These are phyloP conservation scores for Naganishia randhawae DNA, from an alignment of 768 basidiomycete species.

Conservation along the genomic window DNA sequence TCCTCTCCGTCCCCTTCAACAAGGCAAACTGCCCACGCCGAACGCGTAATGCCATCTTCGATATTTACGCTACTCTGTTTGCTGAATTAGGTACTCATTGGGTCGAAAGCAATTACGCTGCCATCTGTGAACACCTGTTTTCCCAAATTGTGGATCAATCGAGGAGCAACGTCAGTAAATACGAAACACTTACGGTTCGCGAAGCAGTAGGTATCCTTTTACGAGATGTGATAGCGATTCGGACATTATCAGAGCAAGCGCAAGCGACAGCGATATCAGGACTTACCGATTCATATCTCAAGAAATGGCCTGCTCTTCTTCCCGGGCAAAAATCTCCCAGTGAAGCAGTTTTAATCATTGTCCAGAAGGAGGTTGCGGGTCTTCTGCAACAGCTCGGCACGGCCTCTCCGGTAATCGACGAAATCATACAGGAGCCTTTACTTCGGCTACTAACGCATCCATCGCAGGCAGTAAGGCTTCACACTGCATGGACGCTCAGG, in stretches of 20 bases:
- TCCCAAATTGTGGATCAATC: conserved; percentile 67
- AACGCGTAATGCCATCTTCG: conserved; percentile 77
- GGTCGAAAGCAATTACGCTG: conserved; percentile 75
- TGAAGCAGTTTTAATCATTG: conserved; percentile 66
- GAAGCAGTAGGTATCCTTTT: conserved; percentile 72
- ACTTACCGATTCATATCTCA: conserved; percentile 72
- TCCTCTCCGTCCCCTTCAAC: conserved; percentile 76
- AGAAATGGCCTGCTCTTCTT: conserved; percentile 89
- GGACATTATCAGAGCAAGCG: conserved; percentile 87
- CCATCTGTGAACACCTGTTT: conserved; percentile 74
- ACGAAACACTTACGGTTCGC: conserved; percentile 70
- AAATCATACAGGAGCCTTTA: conserved; percentile 78
- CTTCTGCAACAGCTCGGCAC: conserved; percentile 85
- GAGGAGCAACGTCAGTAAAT: conserved; percentile 57
- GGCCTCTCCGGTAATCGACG: conserved; percentile 84
- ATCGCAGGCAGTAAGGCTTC: conserved; percentile 77
- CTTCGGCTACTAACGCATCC: conserved; percentile 81
- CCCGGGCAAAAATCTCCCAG: conserved; percentile 72
- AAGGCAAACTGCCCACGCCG: conserved; percentile 65
- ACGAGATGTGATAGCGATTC: conserved; percentile 77
- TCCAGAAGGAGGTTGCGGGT: conserved; percentile 76
- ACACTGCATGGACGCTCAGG: conserved; percentile 78
- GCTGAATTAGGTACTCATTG: conserved; percentile 69
- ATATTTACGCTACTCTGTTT: conserved; percentile 77
- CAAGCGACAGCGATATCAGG: conserved; percentile 90